A percentile compares a stretch with the other conserved stretches of the same genome.
Evolutionary conservation across 169 alveolate genomes (phyloP).

Genomic region (Perkinsus olseni): DNA sequence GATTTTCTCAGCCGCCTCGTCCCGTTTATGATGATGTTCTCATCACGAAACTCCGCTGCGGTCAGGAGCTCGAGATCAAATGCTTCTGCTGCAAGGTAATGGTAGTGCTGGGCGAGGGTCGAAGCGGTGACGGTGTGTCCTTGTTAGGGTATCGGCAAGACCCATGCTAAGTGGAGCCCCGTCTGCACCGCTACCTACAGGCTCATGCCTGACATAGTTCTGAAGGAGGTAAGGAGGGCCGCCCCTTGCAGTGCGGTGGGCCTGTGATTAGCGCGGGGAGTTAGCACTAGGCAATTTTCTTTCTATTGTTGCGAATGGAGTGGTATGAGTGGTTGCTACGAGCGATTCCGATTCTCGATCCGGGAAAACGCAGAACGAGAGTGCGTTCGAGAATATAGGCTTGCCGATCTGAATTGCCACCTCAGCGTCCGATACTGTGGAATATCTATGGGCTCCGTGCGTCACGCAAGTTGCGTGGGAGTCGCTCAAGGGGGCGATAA

Average conservation of each 20-base stretch:
- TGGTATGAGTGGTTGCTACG: no score
- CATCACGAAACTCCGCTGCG: constrained; percentile 73
- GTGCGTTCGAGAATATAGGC: no score
- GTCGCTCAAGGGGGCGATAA: no score
- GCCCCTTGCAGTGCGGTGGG: not conserved
- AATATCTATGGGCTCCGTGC: no score
- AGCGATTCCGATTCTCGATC: no score
- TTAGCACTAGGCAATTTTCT: no score
- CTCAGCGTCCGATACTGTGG: no score
- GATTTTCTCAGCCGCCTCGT: constrained; percentile 31
- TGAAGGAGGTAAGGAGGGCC: constrained; percentile 1
- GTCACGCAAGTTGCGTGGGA: no score
- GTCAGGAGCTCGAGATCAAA: constrained; percentile 43
- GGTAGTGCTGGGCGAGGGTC: constrained; percentile 11
- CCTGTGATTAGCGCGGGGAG: no score
- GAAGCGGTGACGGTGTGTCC: constrained; percentile 49
- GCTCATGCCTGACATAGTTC: constrained; percentile 50
- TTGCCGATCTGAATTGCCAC: no score
- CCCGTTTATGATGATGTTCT: constrained; percentile 73
- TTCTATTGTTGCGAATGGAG: no score
- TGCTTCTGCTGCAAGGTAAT: not conserved
- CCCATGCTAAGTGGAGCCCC: constrained; percentile 88
- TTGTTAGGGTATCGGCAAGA: constrained; percentile 72
- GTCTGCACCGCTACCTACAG: constrained; percentile 80
- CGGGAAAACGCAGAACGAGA: no score